A percentile compares a stretch with the other conserved stretches of the same genome.
phyloP scores from a whole-genome alignment of 164 flowering plant species.

The Vitis rupestris region DNA sequence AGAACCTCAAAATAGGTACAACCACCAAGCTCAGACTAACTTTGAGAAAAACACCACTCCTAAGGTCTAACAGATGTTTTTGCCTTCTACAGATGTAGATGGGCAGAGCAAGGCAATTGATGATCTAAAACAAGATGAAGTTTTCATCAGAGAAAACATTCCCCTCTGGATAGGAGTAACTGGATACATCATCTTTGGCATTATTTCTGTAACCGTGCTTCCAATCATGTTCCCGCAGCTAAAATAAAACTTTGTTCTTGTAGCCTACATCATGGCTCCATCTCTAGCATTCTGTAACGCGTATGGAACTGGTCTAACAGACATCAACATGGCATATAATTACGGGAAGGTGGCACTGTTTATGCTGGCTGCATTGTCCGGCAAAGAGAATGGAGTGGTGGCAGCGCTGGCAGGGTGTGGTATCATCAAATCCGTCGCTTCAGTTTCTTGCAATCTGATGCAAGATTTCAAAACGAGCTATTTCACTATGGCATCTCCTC shows the following conservation, averaged over 20 bases:
- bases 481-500: conserved; percentile 48
- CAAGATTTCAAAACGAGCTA: conserved; percentile 19
- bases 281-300: conserved; percentile 69
- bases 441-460: conserved; percentile 17
- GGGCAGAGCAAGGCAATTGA: conserved; percentile 16
- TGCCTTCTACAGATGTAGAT: background rate
- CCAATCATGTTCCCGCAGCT: conserved; percentile 14
- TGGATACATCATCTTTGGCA: conserved; percentile 36
- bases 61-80: background rate
- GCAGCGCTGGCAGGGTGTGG: conserved; percentile 20
- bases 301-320: conserved; percentile 66
- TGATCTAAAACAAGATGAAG: conserved; percentile 31
- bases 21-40: background rate
- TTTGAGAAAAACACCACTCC: too few species aligned
- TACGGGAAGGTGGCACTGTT: conserved; percentile 66
- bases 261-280: conserved; percentile 56
- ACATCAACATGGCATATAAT: conserved; percentile 62
- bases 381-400: conserved; percentile 24
- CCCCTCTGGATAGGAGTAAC: conserved; percentile 47
- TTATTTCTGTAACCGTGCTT: conserved; percentile 3
- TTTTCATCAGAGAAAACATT: conserved; percentile 48
- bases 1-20: conserved; percentile 22
- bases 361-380: conserved; percentile 46
- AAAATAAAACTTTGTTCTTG: conserved; percentile 16
- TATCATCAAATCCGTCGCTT: conserved; percentile 15